These are phyloP conservation scores for Neurospora sp. DNA, from an alignment of 2,329 filamentous ascomycete species.

Conservation along the genomic window DNA sequence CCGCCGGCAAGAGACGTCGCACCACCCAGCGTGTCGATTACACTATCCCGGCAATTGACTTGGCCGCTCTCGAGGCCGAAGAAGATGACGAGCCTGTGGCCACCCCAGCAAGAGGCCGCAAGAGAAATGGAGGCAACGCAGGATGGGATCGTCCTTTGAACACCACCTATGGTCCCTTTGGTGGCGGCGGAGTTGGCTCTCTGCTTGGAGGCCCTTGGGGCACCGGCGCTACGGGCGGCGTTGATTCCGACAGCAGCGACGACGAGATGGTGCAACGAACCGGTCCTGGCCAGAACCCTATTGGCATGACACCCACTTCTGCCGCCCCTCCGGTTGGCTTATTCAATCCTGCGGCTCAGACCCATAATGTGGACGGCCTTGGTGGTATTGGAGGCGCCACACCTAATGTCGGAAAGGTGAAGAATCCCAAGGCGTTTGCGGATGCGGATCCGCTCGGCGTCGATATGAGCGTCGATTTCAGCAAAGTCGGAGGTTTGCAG, in stretches of 20 bases:
- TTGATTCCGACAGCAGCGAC: constrained; percentile 93
- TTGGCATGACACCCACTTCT: constrained; percentile 51
- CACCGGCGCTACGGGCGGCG: constrained; percentile 63
- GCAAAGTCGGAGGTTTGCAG: constrained; percentile 83
- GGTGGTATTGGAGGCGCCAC: constrained; percentile 34
- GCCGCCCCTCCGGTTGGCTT: constrained; percentile 36
- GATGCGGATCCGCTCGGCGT: constrained; percentile 93
- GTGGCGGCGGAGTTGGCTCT: constrained; percentile 62
- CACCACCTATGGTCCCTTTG: constrained; percentile 87
- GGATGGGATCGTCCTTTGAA: constrained; percentile 73
- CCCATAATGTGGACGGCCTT: constrained; percentile 12
- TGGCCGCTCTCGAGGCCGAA: constrained; percentile 48
- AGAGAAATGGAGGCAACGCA: constrained; percentile 40
- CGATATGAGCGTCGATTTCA: constrained; percentile 86
- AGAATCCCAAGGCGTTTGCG: constrained; percentile 82
- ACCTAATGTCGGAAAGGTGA: constrained; percentile 85
- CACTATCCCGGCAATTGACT: constrained; percentile 69
- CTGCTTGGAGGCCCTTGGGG: constrained; percentile 68
- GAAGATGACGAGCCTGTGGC: constrained; percentile 65
- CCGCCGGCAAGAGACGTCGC: constrained; percentile 39
- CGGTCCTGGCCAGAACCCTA: constrained; percentile 41
- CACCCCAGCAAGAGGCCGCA: constrained; percentile 58
- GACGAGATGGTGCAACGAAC: constrained; percentile 69
- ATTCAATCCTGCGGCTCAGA: constrained; percentile 20
- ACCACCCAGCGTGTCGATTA: constrained; percentile 69